phyloP scores from a whole-genome alignment of 805 yeast genomes.

The Suhomyces sp. region DNA sequence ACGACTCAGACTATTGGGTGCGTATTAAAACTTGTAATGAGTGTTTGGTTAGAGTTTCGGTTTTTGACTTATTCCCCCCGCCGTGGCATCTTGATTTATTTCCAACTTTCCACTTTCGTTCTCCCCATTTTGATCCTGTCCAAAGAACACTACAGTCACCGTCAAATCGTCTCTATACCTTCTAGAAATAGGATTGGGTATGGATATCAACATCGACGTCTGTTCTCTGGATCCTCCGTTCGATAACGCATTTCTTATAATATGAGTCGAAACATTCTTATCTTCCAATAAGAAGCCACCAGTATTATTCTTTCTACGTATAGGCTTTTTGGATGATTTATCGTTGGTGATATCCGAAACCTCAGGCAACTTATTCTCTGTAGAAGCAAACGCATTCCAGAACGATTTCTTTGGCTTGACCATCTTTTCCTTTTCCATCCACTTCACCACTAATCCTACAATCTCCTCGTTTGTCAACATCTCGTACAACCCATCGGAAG shows the following conservation, averaged over 20 bases:
- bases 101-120: slow-evolving; percentile 50
- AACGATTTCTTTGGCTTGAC: slow-evolving; percentile 48
- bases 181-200: slow-evolving; percentile 89
- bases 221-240: slow-evolving; percentile 86
- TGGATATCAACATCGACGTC: slow-evolving; percentile 81
- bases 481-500: slow-evolving; percentile 92
- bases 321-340: slow-evolving; percentile 67
- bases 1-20: no score
- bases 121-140: slow-evolving; percentile 47
- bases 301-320: slow-evolving; percentile 49
- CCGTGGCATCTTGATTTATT: slow-evolving; percentile 55
- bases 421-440: slow-evolving; percentile 80
- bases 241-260: slow-evolving; percentile 87
- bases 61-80: slow-evolving; percentile 50
- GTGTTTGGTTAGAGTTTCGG: slow-evolving; percentile 39
- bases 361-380: slow-evolving; percentile 54
- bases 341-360: slow-evolving; percentile 62
- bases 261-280: slow-evolving; percentile 85
- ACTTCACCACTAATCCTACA: slow-evolving; percentile 84
- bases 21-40: no score
- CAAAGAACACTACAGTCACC: slow-evolving; percentile 93
- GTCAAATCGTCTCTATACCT: slow-evolving; percentile 94
- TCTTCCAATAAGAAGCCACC: slow-evolving; percentile 66
- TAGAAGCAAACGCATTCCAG: slow-evolving; percentile 42
- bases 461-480: slow-evolving; percentile 90